Percentiles rank a stretch among this genome's conserved stretches.
These are phyloP conservation scores for Neofusicoccum umdonicola DNA, from an alignment of 2,329 filamentous ascomycete genomes.

Conservation along the genomic window DNA sequence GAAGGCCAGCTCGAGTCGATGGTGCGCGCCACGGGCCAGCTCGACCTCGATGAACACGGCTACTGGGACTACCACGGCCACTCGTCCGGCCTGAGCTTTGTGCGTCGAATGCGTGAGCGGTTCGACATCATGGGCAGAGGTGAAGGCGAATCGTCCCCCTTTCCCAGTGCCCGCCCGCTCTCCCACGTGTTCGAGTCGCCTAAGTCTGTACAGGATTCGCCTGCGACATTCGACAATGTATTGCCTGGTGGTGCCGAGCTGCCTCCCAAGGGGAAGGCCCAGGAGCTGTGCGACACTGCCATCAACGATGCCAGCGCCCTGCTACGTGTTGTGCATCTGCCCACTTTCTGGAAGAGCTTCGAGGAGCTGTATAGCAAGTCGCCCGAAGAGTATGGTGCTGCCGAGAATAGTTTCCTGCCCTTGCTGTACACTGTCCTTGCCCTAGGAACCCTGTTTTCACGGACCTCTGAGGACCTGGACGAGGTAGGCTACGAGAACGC, in stretches of 20 bases:
- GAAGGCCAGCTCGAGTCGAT: constrained; percentile 75
- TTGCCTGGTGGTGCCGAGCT: constrained; percentile 52
- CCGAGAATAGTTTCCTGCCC: constrained; percentile 49
- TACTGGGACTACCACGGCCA: constrained; percentile 95
- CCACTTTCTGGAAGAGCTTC: constrained; percentile 74
- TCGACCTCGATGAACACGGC: constrained; percentile 87
- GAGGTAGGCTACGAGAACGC: constrained; percentile 44
- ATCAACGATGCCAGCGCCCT: constrained; percentile 62
- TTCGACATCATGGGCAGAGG: constrained; percentile 74
- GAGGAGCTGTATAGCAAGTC: constrained; percentile 74
- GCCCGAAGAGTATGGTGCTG: constrained; percentile 43
- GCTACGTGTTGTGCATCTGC: constrained; percentile 74
- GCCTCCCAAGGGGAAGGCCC: constrained; percentile 61
- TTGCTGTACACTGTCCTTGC: constrained; percentile 49
- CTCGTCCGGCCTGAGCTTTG: constrained; percentile 87
- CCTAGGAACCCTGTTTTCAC: constrained; percentile 48
- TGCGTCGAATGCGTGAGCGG: constrained; percentile 82
- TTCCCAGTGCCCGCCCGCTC: constrained; percentile 54
- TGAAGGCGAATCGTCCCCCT: constrained; percentile 57
- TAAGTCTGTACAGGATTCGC: constrained; percentile 62
- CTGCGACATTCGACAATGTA: constrained; percentile 46
- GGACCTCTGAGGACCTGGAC: constrained; percentile 37
- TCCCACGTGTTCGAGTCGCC: constrained; percentile 68
- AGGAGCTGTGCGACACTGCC: constrained; percentile 57
- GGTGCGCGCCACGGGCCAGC: constrained; percentile 86